Percentiles rank a stretch among this genome's conserved stretches.
These are phyloP conservation scores for Sclerotiophoma versabilis DNA, from an alignment of 2,329 filamentous ascomycete species.

Conservation along the genomic window DNA sequence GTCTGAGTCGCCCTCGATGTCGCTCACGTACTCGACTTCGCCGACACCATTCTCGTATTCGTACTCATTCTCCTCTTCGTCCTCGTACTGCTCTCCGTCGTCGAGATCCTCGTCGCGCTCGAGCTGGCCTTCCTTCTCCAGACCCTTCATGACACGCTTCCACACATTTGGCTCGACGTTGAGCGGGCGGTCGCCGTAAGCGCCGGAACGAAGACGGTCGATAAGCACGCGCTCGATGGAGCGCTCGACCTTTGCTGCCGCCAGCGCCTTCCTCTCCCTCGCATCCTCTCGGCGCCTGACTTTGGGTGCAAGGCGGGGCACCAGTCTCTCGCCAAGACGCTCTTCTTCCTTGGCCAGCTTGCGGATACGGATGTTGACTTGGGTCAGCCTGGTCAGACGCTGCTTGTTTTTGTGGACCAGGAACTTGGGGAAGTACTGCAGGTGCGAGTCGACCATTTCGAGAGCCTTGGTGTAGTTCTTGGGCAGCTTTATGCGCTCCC, in stretches of 20 bases:
- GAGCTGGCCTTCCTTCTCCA: conserved; percentile 87
- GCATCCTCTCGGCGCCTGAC: conserved; percentile 64
- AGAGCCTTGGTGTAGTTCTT: conserved; percentile 91
- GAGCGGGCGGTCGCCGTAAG: conserved; percentile 91
- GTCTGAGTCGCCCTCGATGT: conserved; percentile 77
- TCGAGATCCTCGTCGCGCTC: conserved; percentile 86
- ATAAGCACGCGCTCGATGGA: conserved; percentile 96
- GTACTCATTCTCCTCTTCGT: conserved; percentile 71
- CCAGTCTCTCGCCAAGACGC: conserved; percentile 83
- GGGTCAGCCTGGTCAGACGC: conserved; percentile 86
- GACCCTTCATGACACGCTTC: conserved; percentile 92
- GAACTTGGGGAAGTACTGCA: conserved; percentile 93
- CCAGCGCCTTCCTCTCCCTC: conserved; percentile 58
- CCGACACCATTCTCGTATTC: conserved; percentile 72
- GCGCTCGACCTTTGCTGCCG: conserved; percentile 87
- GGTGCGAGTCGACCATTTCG: conserved; percentile 68
- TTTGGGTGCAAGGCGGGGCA: conserved; percentile 91
- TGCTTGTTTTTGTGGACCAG: conserved; percentile 96
- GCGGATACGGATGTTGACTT: conserved; percentile 81
- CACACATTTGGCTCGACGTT: conserved; percentile 96
- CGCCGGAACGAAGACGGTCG: conserved; percentile 86
- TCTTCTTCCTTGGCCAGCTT: conserved; percentile 88
- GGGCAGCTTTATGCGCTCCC: conserved; percentile 90
- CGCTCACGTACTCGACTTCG: conserved; percentile 90
- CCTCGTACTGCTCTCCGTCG: conserved; percentile 81